These are phyloP conservation scores for Sphaerulina vaccinii DNA, from an alignment of 2,329 filamentous ascomycete species.

Conservation along the genomic window DNA sequence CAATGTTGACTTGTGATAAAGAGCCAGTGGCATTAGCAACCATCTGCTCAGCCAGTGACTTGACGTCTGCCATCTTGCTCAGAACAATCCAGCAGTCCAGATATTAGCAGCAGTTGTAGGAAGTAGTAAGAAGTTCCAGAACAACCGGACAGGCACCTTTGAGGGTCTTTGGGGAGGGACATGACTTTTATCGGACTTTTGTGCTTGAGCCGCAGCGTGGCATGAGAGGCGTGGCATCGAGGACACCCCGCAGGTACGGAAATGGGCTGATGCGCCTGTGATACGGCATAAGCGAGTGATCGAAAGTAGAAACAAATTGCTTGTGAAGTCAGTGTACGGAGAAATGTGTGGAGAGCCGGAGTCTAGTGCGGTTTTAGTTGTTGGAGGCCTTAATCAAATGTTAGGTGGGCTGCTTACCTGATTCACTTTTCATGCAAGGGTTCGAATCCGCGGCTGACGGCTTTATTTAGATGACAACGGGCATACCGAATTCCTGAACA, in stretches of 20 bases:
- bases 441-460: not conserved
- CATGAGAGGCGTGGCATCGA: slow-evolving; percentile 8
- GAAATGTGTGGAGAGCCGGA: slow-evolving; percentile 11
- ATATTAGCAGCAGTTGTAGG: not conserved
- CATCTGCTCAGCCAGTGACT: slow-evolving; percentile 14
- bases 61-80: slow-evolving; percentile 5
- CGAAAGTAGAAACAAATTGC: slow-evolving; percentile 12
- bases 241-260: slow-evolving; percentile 5
- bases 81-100: not conserved
- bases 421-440: not conserved
- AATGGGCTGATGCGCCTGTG: slow-evolving; percentile 7
- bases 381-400: slow-evolving; percentile 2
- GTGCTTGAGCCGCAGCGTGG: slow-evolving; percentile 4
- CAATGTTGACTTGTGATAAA: slow-evolving; percentile 7
- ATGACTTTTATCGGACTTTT: slow-evolving; percentile 11
- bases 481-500: not conserved
- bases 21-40: slow-evolving; percentile 9
- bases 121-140: not conserved
- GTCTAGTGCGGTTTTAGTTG: not conserved
- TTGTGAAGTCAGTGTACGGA: slow-evolving; percentile 6
- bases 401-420: slow-evolving; percentile 4
- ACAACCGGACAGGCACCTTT: not conserved
- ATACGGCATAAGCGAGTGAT: slow-evolving; percentile 8
- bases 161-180: not conserved
- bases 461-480: slow-evolving; percentile 5